phyloP scores from a whole-genome alignment of 768 basidiomycete genomes.

The Rickenella mellea region DNA sequence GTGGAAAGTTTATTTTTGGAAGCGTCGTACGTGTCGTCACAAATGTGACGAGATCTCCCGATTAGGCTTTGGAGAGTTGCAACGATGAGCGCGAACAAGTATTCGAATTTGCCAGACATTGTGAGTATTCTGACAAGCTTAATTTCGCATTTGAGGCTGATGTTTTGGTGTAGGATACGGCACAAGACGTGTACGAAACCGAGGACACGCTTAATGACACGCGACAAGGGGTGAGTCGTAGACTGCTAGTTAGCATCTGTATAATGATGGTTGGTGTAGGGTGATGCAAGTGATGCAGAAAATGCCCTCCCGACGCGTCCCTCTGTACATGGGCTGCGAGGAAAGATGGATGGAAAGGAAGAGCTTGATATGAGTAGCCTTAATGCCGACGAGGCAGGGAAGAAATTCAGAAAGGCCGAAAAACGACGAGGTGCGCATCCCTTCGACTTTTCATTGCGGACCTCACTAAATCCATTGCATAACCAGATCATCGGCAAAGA shows the following conservation, averaged over 20 bases:
- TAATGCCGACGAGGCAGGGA: slow-evolving; percentile 56
- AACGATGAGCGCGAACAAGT: slow-evolving; percentile 63
- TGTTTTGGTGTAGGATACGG: slow-evolving; percentile 57
- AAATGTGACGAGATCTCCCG: not conserved
- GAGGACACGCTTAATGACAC: slow-evolving; percentile 60
- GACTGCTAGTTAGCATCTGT: slow-evolving; percentile 1
- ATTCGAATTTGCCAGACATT: slow-evolving; percentile 86
- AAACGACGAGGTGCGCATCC: slow-evolving; percentile 40
- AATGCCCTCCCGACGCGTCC: slow-evolving; percentile 29
- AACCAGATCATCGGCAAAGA: slow-evolving; percentile 33
- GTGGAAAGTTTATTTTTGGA: not conserved
- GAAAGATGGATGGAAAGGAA: slow-evolving; percentile 36
- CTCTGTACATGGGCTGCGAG: slow-evolving; percentile 21
- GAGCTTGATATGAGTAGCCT: slow-evolving; percentile 63
- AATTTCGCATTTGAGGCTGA: no score
- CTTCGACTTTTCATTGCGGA: not conserved
- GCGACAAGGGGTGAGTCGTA: slow-evolving; percentile 37
- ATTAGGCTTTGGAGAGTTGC: not conserved
- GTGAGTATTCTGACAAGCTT: slow-evolving; percentile 38
- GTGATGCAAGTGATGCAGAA: slow-evolving; percentile 64
- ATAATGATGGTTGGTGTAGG: slow-evolving; percentile 22
- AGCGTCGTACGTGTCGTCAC: not conserved
- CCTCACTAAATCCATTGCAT: slow-evolving; percentile 2
- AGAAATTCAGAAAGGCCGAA: slow-evolving; percentile 65
- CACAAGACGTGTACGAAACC: slow-evolving; percentile 88